phyloP scores from a whole-genome alignment of 1,139 yeast species.

The Blastobotrys arbuscula region DNA sequence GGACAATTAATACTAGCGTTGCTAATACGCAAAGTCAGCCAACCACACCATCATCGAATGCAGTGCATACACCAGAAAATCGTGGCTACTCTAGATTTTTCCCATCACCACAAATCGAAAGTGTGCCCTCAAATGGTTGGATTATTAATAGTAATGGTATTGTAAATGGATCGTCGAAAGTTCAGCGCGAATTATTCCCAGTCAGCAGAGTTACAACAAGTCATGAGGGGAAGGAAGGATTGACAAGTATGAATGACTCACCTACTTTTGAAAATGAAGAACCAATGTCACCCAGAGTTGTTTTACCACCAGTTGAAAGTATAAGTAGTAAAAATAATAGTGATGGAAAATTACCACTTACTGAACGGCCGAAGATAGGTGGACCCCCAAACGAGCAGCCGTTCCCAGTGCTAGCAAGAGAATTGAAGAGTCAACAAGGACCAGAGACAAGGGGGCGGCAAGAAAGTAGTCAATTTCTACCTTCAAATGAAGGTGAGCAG shows the following conservation, averaged over 20 bases:
- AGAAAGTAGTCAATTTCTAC: neutral
- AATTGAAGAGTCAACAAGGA: neutral
- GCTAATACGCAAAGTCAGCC: slow-evolving; percentile 12
- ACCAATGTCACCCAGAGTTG: slow-evolving; percentile 1
- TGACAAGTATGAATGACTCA: neutral
- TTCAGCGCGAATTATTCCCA: slow-evolving; percentile 4
- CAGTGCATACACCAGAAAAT: slow-evolving; percentile 6
- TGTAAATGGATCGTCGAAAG: slow-evolving; percentile 4
- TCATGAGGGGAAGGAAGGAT: neutral
- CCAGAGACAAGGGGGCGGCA: neutral
- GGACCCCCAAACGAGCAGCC: slow-evolving; percentile 8
- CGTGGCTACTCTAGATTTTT: slow-evolving; percentile 16
- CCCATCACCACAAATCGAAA: slow-evolving; percentile 15
- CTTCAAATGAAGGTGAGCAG: no score
- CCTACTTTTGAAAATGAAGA: slow-evolving; percentile 2
- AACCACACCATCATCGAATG: slow-evolving; percentile 4
- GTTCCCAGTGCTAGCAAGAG: slow-evolving; percentile 2
- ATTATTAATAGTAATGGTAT: slow-evolving; percentile 1
- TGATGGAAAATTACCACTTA: neutral
- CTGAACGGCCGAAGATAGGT: slow-evolving; percentile 3
- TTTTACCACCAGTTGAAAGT: slow-evolving; percentile 5
- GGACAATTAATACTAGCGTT: neutral
- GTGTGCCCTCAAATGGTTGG: neutral
- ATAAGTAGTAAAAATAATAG: neutral
- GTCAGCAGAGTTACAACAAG: neutral